Percentiles rank a stretch among this genome's conserved stretches.
Evolutionary conservation across 1,139 yeast genomes (phyloP).

Genomic region (Yamadazyma dendronema): DNA sequence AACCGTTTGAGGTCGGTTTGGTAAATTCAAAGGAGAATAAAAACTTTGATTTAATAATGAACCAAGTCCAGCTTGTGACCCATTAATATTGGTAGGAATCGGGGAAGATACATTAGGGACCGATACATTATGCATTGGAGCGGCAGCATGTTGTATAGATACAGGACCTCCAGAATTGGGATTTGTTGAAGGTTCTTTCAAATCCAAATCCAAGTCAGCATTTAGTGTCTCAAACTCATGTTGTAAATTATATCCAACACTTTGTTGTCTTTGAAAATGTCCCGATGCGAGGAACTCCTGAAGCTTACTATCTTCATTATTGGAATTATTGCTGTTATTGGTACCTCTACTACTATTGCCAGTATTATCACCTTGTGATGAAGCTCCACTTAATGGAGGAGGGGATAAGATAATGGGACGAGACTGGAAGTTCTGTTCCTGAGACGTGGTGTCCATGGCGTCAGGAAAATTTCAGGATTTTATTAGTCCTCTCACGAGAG

Average conservation of each 20-base stretch:
- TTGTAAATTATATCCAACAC: constrained; percentile 46
- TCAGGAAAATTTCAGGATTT: neutral
- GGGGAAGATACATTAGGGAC: constrained; percentile 8
- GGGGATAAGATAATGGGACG: constrained; percentile 44
- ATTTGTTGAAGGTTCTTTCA: constrained; percentile 20
- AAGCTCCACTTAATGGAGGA: constrained; percentile 28
- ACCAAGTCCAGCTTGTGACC: constrained; percentile 20
- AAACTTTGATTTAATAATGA: constrained; percentile 18
- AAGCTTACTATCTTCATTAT: constrained; percentile 6
- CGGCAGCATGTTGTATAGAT: neutral
- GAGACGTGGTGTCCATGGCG: constrained; percentile 11
- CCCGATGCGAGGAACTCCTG: constrained; percentile 9
- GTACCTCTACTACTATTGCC: neutral
- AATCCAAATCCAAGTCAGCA: constrained; percentile 48
- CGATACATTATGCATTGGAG: constrained; percentile 1
- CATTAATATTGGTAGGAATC: constrained; percentile 15
- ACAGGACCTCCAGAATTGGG: neutral
- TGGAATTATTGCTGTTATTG: neutral
- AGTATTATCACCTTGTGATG: neutral
- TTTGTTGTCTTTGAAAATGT: constrained; percentile 35
- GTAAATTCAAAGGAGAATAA: constrained; percentile 27
- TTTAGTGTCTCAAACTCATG: constrained; percentile 48
- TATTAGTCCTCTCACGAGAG: neutral
- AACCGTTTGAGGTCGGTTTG: constrained; percentile 45
- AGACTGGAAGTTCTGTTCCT: constrained; percentile 13